These are phyloP conservation scores for Lathyrus oleraceus DNA, from an alignment of 306 rosid genomes.

Conservation along the genomic window DNA sequence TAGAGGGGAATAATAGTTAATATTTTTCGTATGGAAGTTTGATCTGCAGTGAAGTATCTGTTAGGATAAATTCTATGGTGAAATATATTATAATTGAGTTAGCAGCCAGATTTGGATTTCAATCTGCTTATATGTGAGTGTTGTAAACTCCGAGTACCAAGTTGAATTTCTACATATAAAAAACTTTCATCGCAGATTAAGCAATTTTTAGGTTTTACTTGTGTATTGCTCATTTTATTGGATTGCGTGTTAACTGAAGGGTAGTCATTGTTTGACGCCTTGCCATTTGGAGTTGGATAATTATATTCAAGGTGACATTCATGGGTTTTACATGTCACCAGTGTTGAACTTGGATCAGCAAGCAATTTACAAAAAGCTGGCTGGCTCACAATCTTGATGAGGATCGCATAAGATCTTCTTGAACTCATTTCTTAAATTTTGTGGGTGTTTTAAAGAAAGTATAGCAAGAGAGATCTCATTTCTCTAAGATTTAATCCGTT, in stretches of 20 bases:
- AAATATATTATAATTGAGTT: background rate
- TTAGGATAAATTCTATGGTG: background rate
- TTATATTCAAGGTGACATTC: background rate
- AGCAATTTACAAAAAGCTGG: constrained; percentile 18
- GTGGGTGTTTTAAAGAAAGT: constrained; percentile 1
- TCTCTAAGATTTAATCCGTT: background rate
- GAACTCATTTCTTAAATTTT: constrained; percentile 10
- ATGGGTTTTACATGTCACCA: background rate
- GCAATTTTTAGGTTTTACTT: constrained; percentile 1
- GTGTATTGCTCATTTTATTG: background rate
- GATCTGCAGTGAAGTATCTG: background rate
- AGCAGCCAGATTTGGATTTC: constrained; percentile 6
- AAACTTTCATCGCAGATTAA: background rate
- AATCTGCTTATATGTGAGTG: background rate
- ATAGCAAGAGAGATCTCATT: background rate
- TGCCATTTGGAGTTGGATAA: constrained; percentile 22
- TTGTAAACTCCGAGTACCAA: background rate
- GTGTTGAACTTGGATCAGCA: constrained; percentile 6
- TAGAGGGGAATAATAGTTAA: background rate
- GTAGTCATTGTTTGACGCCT: background rate
- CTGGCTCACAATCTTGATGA: constrained; percentile 8
- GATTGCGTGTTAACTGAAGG: constrained; percentile 20
- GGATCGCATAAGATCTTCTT: constrained; percentile 26
- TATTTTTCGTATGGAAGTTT: constrained; percentile 2
- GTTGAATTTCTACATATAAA: background rate